Conservation (phyloP, 176 grass and related monocot species). For the Miscanthus lutarioriparius region DNA sequence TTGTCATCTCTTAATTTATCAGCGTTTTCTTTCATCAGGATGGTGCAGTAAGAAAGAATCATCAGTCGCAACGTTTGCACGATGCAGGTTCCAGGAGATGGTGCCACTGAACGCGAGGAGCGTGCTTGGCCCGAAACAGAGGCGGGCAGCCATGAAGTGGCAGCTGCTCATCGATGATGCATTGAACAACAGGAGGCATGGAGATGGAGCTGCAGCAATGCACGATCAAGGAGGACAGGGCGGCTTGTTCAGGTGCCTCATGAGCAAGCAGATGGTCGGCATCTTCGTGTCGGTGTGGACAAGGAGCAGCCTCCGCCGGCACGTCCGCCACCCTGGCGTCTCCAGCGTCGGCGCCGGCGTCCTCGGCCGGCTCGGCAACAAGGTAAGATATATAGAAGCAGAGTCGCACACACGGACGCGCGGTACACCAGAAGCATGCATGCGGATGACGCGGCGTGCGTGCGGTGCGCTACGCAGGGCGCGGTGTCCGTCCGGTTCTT, state of each 20-base stretch:
- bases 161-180: conserved; percentile 58
- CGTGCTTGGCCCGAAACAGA: conserved; percentile 71
- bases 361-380: conserved; percentile 80
- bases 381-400: conserved; percentile 43
- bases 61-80: neutral
- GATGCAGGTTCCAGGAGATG: conserved; percentile 79
- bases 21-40: neutral
- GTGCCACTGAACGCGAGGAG: conserved; percentile 69
- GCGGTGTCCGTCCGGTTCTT: conserved; percentile 75
- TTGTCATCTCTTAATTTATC: neutral
- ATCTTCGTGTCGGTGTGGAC: conserved; percentile 68
- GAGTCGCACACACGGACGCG: neutral
- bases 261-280: conserved; percentile 90
- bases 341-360: conserved; percentile 66
- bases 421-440: neutral
- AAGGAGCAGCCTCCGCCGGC: conserved; percentile 44
- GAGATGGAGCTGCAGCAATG: neutral
- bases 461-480: too few species aligned
- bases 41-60: neutral
- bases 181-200: conserved; percentile 42
- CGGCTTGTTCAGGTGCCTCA: conserved; percentile 49
- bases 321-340: conserved; percentile 43
- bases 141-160: conserved; percentile 61
- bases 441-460: too few species aligned
- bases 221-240: neutral